phyloP scores from a whole-genome alignment of 495 filamentous ascomycete species.

The Penicillium psychrofluorescens region DNA sequence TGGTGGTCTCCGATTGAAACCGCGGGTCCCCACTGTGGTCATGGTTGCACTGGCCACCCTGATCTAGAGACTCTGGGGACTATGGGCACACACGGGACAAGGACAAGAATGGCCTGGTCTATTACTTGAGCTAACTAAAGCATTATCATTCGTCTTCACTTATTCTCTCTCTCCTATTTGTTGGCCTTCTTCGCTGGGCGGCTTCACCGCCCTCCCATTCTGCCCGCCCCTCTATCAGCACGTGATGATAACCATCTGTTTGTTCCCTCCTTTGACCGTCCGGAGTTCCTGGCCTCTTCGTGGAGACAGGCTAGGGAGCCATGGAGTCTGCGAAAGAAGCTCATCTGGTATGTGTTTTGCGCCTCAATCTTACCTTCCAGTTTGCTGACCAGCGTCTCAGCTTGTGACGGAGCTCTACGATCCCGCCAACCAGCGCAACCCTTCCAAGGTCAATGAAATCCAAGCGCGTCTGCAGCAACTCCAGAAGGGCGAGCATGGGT shows the following conservation, averaged over 20 bases:
- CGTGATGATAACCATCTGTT: neutral
- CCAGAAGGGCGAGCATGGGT: slow-evolving; percentile 72
- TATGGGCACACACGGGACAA: no score
- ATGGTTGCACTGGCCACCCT: slow-evolving; percentile 5
- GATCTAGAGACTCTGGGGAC: no score
- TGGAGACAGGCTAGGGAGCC: slow-evolving; percentile 6
- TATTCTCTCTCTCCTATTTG: no score
- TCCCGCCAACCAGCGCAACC: slow-evolving; percentile 47
- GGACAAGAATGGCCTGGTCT: neutral
- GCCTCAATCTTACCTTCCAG: neutral
- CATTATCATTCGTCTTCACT: no score
- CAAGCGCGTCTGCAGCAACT: slow-evolving; percentile 70
- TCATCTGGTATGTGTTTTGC: slow-evolving; percentile 5
- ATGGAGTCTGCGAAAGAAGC: slow-evolving; percentile 11
- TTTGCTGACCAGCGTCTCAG: slow-evolving; percentile 10
- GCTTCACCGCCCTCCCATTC: no score
- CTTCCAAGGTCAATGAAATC: slow-evolving; percentile 53
- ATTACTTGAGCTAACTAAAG: no score
- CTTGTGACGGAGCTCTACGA: slow-evolving; percentile 56
- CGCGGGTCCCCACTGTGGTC: slow-evolving; percentile 10
- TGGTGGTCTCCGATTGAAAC: no score
- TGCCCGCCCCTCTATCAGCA: neutral
- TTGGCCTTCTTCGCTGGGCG: no score
- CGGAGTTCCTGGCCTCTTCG: no score
- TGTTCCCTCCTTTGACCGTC: neutral